Conservation (phyloP, 2,329 filamentous ascomycete species). For the Thelonectria blattea region DNA sequence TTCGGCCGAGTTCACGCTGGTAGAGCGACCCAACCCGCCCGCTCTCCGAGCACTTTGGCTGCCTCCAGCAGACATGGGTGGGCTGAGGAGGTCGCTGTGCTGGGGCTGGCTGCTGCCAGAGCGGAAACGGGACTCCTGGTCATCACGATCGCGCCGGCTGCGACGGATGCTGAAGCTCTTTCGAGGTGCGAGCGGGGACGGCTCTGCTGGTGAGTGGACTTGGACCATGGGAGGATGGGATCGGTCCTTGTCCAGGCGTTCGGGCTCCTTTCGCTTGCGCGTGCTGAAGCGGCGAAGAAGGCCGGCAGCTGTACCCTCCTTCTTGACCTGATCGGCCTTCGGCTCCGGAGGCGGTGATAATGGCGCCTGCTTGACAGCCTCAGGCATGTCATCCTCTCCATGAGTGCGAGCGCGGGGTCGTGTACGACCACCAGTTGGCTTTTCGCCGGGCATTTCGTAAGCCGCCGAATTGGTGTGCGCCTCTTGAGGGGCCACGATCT, state of each 20-base stretch:
- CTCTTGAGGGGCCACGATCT: constrained; percentile 80
- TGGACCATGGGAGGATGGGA: constrained; percentile 76
- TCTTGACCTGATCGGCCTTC: constrained; percentile 70
- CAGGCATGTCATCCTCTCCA: constrained; percentile 87
- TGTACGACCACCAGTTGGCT: constrained; percentile 80
- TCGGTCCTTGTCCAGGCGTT: constrained; percentile 66
- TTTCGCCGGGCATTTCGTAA: constrained; percentile 90
- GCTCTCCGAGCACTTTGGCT: constrained; percentile 65
- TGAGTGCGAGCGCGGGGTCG: constrained; percentile 89
- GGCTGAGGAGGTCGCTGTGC: constrained; percentile 78
- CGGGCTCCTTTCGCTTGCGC: constrained; percentile 73
- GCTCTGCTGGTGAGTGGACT: constrained; percentile 77
- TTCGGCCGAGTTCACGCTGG: constrained; percentile 90
- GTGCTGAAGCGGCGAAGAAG: constrained; percentile 91
- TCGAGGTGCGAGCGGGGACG: constrained; percentile 64
- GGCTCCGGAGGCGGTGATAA: constrained; percentile 54
- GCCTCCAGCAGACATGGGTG: constrained; percentile 68
- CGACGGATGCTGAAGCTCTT: constrained; percentile 88
- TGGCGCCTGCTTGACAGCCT: constrained; percentile 50
- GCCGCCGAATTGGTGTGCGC: constrained; percentile 86
- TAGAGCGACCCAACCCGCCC: constrained; percentile 76
- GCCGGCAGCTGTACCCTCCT: constrained; percentile 85
- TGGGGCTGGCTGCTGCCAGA: constrained; percentile 72
- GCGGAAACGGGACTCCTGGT: constrained; percentile 53
- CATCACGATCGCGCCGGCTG: constrained; percentile 60